Conservation (phyloP, 768 basidiomycete species). For the Pisolithus orientalis region DNA sequence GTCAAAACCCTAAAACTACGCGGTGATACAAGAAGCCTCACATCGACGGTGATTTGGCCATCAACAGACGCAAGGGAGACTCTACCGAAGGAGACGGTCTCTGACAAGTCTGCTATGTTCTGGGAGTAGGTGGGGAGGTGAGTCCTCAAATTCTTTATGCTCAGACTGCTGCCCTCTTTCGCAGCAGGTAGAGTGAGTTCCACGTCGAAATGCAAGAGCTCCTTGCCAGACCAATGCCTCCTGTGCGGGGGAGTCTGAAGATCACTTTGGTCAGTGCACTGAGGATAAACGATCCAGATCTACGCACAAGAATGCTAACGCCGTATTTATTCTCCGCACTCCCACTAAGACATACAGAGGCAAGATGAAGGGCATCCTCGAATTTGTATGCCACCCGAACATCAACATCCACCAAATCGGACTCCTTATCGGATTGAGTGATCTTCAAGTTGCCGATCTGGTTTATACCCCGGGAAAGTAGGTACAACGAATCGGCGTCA, state of each 20-base stretch:
- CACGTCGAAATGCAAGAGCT: slow-evolving; percentile 29
- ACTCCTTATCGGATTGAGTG: slow-evolving; percentile 21
- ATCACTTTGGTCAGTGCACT: not conserved
- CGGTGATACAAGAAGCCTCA: slow-evolving; percentile 6
- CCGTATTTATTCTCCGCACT: slow-evolving; percentile 20
- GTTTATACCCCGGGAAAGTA: slow-evolving; percentile 24
- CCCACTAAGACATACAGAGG: slow-evolving; percentile 26
- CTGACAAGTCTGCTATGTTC: slow-evolving; percentile 28
- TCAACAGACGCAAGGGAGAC: slow-evolving; percentile 33
- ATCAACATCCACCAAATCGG: slow-evolving; percentile 24
- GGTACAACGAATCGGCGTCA: slow-evolving; percentile 23
- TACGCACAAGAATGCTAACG: slow-evolving; percentile 30
- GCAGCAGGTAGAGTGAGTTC: slow-evolving; percentile 33
- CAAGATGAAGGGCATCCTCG: slow-evolving; percentile 13
- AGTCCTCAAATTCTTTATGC: slow-evolving; percentile 40
- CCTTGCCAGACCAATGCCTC: slow-evolving; percentile 1
- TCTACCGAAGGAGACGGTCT: slow-evolving; percentile 30
- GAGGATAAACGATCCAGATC: not conserved
- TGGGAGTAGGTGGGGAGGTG: slow-evolving; percentile 35
- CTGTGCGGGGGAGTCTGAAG: slow-evolving; percentile 28
- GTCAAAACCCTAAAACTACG: slow-evolving; percentile 1
- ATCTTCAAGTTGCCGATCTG: slow-evolving; percentile 25
- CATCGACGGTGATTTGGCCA: slow-evolving; percentile 29
- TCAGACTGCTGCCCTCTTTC: slow-evolving; percentile 13
- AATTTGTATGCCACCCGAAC: slow-evolving; percentile 19